phyloP scores from a whole-genome alignment of 257 asterid genomes.

The Verbena officinalis region DNA sequence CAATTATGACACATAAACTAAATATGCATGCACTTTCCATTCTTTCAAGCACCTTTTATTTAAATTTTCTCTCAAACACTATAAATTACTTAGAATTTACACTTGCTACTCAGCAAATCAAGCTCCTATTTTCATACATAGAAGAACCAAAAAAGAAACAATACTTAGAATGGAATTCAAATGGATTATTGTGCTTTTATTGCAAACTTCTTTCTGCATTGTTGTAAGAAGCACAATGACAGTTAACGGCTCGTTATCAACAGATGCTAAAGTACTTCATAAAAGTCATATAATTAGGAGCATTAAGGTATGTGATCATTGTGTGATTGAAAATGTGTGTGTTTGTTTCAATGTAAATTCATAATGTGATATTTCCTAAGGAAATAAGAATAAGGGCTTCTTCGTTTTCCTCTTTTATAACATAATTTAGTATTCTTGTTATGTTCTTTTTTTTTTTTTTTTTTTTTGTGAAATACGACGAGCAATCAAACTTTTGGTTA shows the following conservation, averaged over 20 bases:
- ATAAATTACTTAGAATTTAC: conserved; percentile 29
- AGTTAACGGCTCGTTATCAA: conserved; percentile 28
- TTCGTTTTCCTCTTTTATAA: neutral
- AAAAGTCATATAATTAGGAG: conserved; percentile 32
- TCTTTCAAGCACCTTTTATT: conserved; percentile 25
- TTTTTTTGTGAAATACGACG: too few relatives aligned
- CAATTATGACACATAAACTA: conserved; percentile 20
- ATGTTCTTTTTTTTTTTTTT: too few relatives aligned
- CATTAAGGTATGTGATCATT: conserved; percentile 48
- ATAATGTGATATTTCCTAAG: neutral
- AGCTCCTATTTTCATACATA: neutral
- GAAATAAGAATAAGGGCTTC: neutral
- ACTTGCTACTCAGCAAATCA: conserved; percentile 24
- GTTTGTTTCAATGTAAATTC: neutral
- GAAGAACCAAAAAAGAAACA: neutral
- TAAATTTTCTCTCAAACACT: conserved; percentile 16
- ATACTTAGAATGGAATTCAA: conserved; percentile 36
- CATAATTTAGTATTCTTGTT: neutral
- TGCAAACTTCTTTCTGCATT: conserved; percentile 21
- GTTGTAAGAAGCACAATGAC: conserved; percentile 5
- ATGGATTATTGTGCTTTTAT: conserved; percentile 33
- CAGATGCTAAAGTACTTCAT: conserved; percentile 8
- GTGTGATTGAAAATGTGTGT: too few relatives aligned
- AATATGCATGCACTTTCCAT: conserved; percentile 15
- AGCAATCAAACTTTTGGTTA: too few relatives aligned